Evolutionary conservation across 2,329 filamentous ascomycete species (phyloP), one percentile per base, ranked within the genome.

Genomic region (Dothistroma pini): DNA sequence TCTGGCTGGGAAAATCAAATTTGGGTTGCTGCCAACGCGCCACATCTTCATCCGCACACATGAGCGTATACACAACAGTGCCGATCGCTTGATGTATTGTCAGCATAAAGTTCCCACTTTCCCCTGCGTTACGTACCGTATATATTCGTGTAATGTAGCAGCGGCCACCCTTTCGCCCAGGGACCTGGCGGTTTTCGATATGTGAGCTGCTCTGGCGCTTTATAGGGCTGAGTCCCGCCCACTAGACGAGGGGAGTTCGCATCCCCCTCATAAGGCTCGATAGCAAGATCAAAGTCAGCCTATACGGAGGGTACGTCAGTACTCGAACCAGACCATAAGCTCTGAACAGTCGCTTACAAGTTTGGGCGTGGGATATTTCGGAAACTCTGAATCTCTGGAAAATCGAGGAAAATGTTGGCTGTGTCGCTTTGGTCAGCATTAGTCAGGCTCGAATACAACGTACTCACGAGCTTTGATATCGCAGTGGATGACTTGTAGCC

Each of bases 401-500:
- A 35, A 29, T 58, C 54, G 1, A 68, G 50, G 41, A 63, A 64
- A 16, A 66, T 47, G 56, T 66, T 68, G 14, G 12, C 51, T 35
- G 44, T 21, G 16, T 14, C 21, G 3, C 12, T 12, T 47, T 34
- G 44, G 49, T 38, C 19, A 35, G 11, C 19, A 12, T 7, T 2
- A 10, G 5, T 9, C 31, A 14, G 10, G 12, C 14, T 19, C 2
- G 11, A 47, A 21, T 10, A 32, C 16, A 16, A 16, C 25, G 7
- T 29, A 47, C 56, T 44, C 19, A 58, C 56, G 21, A 8, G 58
- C n/a, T 53, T 64, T 66, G 19, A 66, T 63, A 54, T 68, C 62
- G 7, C 60, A 35, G 47, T 68, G 66, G 12, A 68, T 34, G n/a
- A 63, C 59, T 47, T 62, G 52, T 1, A 38, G 11, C 60, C 60